A percentile compares a stretch with the other conserved stretches of the same genome.
These are phyloP conservation scores for Camillea tinctor DNA, from an alignment of 2,329 filamentous ascomycete genomes.

Conservation along the genomic window DNA sequence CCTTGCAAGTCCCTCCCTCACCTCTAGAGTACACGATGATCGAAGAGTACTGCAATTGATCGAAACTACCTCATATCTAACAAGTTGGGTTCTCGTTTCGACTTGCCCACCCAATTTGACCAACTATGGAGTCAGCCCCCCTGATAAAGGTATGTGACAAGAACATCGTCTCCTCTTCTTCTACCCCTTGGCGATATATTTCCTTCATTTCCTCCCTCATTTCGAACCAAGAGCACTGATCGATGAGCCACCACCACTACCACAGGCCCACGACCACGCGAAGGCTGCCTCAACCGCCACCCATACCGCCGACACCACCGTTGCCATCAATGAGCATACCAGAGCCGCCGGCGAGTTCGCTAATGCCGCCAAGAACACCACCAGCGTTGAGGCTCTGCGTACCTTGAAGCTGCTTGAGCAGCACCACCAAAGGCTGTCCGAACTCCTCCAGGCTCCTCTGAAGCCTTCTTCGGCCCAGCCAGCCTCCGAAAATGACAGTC, in stretches of 20 bases:
- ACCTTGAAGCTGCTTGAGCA: constrained; percentile 82
- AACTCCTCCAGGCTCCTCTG: constrained; percentile 71
- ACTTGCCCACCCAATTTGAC: background rate
- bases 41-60: background rate
- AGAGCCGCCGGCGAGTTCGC: constrained; percentile 86
- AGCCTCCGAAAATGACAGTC: constrained; percentile 37
- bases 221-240: background rate
- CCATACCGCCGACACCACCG: constrained; percentile 71
- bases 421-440: constrained; percentile 81
- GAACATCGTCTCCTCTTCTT: too few relatives aligned
- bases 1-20: background rate
- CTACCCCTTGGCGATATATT: background rate
- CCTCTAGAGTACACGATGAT: background rate
- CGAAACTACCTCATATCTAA: background rate
- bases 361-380: constrained; percentile 72
- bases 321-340: constrained; percentile 85
- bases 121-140: constrained; percentile 39
- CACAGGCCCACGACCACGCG: constrained; percentile 82
- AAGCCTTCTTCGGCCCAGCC: constrained; percentile 45
- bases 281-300: constrained; percentile 76
- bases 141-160: constrained; percentile 58
- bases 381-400: constrained; percentile 70
- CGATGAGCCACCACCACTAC: constrained; percentile 1
- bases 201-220: constrained; percentile 1
- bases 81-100: background rate